Evolutionary conservation across 192 early-diverging fungal species (phyloP).

Genomic region (Geranomyces variabilis): DNA sequence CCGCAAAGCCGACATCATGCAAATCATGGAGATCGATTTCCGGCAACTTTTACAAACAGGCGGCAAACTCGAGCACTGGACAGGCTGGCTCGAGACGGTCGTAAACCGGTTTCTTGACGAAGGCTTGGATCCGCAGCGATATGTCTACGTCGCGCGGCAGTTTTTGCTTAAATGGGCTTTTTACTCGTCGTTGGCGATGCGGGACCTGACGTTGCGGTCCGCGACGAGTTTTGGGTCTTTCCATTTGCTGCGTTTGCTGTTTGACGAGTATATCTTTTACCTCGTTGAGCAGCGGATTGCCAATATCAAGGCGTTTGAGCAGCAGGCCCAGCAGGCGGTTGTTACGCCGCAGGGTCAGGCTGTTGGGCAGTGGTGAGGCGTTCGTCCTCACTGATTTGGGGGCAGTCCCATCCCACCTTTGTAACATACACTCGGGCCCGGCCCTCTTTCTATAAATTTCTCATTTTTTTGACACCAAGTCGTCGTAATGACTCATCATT

Average conservation of each 20-base stretch:
- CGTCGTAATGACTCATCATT: too few relatives aligned
- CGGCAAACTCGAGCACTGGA: conserved; percentile 45
- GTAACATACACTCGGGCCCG: too few relatives aligned
- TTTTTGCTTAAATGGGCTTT: conserved; percentile 55
- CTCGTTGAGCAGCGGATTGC: conserved; percentile 55
- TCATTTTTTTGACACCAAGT: too few relatives aligned
- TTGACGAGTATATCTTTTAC: conserved; percentile 56
- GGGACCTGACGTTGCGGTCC: conserved; percentile 43
- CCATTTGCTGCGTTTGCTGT: conserved; percentile 45
- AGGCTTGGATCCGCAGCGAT: conserved; percentile 36
- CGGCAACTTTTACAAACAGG: conserved; percentile 33
- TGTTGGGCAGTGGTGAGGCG: conserved; percentile 6
- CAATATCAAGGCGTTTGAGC: conserved; percentile 43
- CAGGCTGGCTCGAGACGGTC: conserved; percentile 41
- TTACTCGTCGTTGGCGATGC: conserved; percentile 46
- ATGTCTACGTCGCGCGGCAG: conserved; percentile 48
- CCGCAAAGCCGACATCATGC: conserved; percentile 39
- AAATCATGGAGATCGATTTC: conserved; percentile 45
- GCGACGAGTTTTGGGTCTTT: conserved; percentile 46
- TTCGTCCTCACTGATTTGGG: too few relatives aligned
- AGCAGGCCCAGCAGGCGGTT: conserved; percentile 10
- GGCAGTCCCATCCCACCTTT: too few relatives aligned
- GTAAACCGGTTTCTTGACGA: conserved; percentile 44
- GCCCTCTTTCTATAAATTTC: too few relatives aligned
- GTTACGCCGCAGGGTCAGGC: neutral